Conservation (phyloP, 805 yeast species). For the Kodamaea hsintzibuensis region DNA sequence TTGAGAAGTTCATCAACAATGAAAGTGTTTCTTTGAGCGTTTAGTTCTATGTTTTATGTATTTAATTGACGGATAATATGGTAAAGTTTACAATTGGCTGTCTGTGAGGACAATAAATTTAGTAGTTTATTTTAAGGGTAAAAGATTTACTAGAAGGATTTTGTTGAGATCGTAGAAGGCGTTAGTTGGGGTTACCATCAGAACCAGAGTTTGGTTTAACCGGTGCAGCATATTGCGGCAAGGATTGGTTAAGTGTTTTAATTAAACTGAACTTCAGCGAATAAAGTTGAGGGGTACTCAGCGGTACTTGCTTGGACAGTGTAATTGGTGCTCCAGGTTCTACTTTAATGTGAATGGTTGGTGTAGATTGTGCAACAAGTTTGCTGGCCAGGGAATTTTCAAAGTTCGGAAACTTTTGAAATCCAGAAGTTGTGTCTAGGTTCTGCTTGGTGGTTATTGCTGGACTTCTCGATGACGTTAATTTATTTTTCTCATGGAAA, state of each 20-base stretch:
- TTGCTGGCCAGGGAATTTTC: too few relatives aligned
- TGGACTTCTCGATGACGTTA: too few relatives aligned
- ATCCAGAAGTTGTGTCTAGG: too few relatives aligned
- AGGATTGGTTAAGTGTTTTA: not conserved
- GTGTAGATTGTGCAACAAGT: not conserved
- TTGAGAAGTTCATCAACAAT: slow-evolving; percentile 54
- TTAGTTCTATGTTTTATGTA: slow-evolving; percentile 30
- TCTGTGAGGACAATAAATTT: not conserved
- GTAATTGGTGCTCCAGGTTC: not conserved
- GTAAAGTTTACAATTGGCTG: too few relatives aligned
- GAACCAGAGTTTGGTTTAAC: too few relatives aligned
- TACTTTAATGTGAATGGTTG: not conserved
- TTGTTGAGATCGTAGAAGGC: too few relatives aligned
- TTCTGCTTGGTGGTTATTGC: too few relatives aligned
- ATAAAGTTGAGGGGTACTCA: slow-evolving; percentile 2
- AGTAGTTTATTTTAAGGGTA: not conserved
- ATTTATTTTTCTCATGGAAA: too few relatives aligned
- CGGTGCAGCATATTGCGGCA: not conserved
- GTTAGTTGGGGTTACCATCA: too few relatives aligned
- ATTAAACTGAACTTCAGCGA: slow-evolving; percentile 1
- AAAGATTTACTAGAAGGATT: not conserved
- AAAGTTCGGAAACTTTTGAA: too few relatives aligned
- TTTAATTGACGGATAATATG: not conserved
- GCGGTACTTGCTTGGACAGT: not conserved
- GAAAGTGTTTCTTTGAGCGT: slow-evolving; percentile 81